Evolutionary conservation across 2,329 filamentous ascomycete species (phyloP).

Genomic region (Xylariaceae sp.): DNA sequence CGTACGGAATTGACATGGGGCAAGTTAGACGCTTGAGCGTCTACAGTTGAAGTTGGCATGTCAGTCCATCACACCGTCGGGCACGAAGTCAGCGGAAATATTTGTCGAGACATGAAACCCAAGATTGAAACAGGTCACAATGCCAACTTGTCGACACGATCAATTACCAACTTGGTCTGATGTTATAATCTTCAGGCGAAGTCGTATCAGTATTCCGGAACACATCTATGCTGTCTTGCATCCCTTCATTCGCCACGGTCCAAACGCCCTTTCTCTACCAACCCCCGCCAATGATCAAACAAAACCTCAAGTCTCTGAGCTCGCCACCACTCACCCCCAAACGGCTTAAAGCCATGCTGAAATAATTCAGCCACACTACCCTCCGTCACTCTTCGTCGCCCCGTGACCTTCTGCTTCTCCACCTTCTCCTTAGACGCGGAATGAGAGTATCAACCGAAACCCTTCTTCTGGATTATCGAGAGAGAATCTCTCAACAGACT

Average conservation of each 20-base stretch:
- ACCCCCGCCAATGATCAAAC: slow-evolving; percentile 24
- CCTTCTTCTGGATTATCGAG: slow-evolving; percentile 27
- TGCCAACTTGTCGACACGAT: too few relatives aligned
- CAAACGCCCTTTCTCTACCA: slow-evolving; percentile 27
- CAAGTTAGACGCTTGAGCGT: too few relatives aligned
- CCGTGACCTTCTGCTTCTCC: slow-evolving; percentile 2
- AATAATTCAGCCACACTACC: slow-evolving; percentile 26
- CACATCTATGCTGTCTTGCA: slow-evolving; percentile 27
- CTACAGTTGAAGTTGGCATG: too few relatives aligned
- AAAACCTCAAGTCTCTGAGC: slow-evolving; percentile 25
- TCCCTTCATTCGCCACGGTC: slow-evolving; percentile 24
- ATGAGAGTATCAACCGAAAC: slow-evolving; percentile 27
- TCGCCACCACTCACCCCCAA: slow-evolving; percentile 28
- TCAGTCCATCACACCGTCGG: too few relatives aligned
- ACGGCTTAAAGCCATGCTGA: slow-evolving; percentile 32
- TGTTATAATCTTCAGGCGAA: slow-evolving; percentile 18
- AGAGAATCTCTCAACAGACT: slow-evolving; percentile 21
- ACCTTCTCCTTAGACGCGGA: slow-evolving; percentile 9
- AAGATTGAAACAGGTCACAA: too few relatives aligned
- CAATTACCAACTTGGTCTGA: slow-evolving; percentile 19
- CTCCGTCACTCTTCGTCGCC: slow-evolving; percentile 28
- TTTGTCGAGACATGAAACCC: too few relatives aligned
- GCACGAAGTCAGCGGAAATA: too few relatives aligned
- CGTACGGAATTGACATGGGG: too few relatives aligned
- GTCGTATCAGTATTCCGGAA: slow-evolving; percentile 25